Base-by-base conservation (phyloP, 106 monocot species). In the Dioscorea dumetorum region DNA sequence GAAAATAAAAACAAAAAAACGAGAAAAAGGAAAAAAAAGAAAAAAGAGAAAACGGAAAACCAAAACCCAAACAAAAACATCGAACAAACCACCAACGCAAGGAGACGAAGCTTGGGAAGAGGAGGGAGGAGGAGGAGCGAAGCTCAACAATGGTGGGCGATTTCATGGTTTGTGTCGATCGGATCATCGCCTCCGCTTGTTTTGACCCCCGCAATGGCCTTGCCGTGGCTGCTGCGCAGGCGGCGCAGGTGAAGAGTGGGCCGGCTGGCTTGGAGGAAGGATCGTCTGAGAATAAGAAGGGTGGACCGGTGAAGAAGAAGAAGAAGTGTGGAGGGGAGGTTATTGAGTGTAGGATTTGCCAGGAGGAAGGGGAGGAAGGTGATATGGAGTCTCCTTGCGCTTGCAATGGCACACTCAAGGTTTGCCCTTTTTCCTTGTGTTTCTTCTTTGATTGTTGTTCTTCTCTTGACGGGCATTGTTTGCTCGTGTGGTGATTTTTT, bases 361-460 rank as follows among this genome's bases (percentile, higher is more conserved):
- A 85, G 63, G 95, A 95, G 70, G 95, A 95, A 80, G 91, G 83
- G 50, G 77, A 79, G 17, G 90, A 94, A 73, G 63, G 34, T 24
- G 88, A 80, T 49, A 91, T 95, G 91, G 95, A 95, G 41, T 61
- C 84, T 33, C 95, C 95, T 33, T 95, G 95, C 64, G 85, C 85
- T 60, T 91, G 95, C 71, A 81, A 58, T 76, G 95, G 95, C 56
- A 95, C 91, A 35, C 88, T 95, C 56, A 95, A 95, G 95, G 95
- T 94, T 59, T 69, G 34, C 32, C 4, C 13, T 33, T 16, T 57
- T 56, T 32, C 2, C 57, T 14, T 58, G 20, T 70, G 41, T 69
- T n/a, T 69, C n/a, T 64, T 77, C 65, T 49, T 41, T 9, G 48
- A 50, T 8, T 61, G 50, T 41, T 58, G 50, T 41, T 58, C n/a